A percentile compares a stretch with the other conserved stretches of the same genome.
These are phyloP conservation scores for Boechera divaricarpa DNA, from an alignment of 345 rosid genomes.

Conservation along the genomic window DNA sequence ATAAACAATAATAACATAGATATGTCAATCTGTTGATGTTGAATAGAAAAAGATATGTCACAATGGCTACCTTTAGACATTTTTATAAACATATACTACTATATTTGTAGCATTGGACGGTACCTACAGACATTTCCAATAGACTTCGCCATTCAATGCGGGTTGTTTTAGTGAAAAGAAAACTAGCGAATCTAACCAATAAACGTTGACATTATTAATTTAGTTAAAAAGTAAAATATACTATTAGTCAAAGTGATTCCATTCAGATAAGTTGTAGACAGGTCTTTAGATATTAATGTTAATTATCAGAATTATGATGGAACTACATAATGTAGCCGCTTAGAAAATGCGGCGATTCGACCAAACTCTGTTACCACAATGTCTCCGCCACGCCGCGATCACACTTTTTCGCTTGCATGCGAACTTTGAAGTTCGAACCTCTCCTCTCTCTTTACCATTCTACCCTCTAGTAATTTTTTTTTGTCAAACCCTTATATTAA, in stretches of 20 bases:
- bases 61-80: no score
- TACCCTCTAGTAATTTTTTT: conserved; percentile 21
- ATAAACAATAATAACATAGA: no score
- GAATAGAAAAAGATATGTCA: no score
- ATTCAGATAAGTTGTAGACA: not conserved
- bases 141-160: conserved; percentile 7
- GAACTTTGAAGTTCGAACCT: conserved; percentile 11
- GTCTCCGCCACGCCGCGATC: conserved; percentile 67
- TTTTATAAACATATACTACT: no score
- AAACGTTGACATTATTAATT: conserved; percentile 22
- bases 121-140: no score
- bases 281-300: not conserved
- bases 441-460: conserved; percentile 26
- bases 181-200: conserved; percentile 24
- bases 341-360: conserved; percentile 82
- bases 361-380: conserved; percentile 64
- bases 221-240: not conserved
- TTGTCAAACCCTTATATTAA: no score
- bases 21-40: not conserved
- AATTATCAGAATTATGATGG: conserved; percentile 15
- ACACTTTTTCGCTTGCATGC: conserved; percentile 57
- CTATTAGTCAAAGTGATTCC: conserved; percentile 4
- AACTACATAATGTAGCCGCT: conserved; percentile 24
- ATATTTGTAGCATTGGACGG: not conserved
- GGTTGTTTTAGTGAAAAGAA: conserved; percentile 26